Percentiles rank a stretch among this genome's conserved stretches.
Conservation (phyloP, 331 rosid species). For the Quercus phellos region DNA sequence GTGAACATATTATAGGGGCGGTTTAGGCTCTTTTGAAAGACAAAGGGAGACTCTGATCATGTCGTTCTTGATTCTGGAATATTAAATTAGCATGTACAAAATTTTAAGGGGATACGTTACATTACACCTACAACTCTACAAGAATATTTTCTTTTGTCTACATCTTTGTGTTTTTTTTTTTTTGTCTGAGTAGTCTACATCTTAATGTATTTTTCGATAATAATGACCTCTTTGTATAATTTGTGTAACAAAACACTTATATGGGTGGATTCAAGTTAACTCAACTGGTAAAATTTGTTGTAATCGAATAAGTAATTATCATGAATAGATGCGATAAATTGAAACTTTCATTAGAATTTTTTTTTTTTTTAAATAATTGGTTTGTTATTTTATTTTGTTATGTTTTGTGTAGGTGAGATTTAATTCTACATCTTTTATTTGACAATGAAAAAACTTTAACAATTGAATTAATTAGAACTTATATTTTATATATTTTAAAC, state of each 20-base stretch:
- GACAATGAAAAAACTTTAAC: too few species aligned
- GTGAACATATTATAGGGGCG: not conserved
- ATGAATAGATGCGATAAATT: too few species aligned
- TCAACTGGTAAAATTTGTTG: accelerated
- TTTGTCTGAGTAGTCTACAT: not conserved
- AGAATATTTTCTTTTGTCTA: not conserved
- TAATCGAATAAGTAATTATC: too few species aligned
- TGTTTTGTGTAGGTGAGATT: too few species aligned
- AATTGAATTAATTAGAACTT: too few species aligned
- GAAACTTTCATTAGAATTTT: too few species aligned
- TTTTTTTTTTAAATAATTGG: too few species aligned
- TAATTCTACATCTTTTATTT: too few species aligned
- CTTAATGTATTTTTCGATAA: not conserved
- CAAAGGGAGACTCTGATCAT: not conserved
- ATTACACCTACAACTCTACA: not conserved
- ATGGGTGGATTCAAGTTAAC: accelerated
- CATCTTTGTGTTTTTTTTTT: not conserved
- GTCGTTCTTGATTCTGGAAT: not conserved
- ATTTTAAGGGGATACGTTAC: not conserved
- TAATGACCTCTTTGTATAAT: too few species aligned
- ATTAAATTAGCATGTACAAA: not conserved
- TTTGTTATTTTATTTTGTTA: too few species aligned
- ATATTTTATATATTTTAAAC: too few species aligned
- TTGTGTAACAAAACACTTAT: too few species aligned
- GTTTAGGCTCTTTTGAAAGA: conserved; percentile 5